Evolutionary conservation across 2,329 filamentous ascomycete genomes (phyloP), one percentile per base, ranked within the genome.

Genomic region (Blastomyces gilchristii): DNA sequence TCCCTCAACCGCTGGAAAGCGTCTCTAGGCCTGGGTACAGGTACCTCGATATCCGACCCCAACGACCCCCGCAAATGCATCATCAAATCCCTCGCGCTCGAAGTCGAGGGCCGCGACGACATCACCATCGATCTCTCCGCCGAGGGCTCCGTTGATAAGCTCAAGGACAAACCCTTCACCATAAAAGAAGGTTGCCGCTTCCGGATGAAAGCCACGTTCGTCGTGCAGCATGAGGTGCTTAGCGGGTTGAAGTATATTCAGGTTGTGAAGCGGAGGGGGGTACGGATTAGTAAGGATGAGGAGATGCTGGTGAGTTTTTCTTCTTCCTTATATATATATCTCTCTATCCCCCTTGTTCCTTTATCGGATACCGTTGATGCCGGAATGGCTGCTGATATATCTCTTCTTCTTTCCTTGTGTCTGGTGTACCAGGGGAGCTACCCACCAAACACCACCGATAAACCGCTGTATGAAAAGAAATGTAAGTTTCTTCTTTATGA

Each of bases 1-100:
- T 94, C 93, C 66, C 87, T 99, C 71, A 90, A 95, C 79, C 89
- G 93, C 72, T 99, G 96, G 89, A 99, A 99, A 82, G 85, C 93
- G 73, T 97, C 93, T 14, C 88, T 99, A 65, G 94, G 94, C 69
- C 86, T 97, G 67, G 86, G 81, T 63, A 80, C 85, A 69, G 88
- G 88, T 73, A 85, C 82, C 58, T 83, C 87, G 70, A 83, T 90
- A 65, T 88, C 86, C 63, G 85, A 92, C 74, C 85, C 88, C 70
- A 90, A 82, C 74, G 93, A 97, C 73, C 86, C 89, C 58, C 89
- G 93, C 70, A 90, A 90, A 74, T 96, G 91, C 80, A 92, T 97
- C 79, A 97, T 97, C 79, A 85, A 91, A 71, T 89, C 90, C 63
- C 88, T 99, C 63, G 88, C 90, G 65, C 88, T 99, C 78, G 89